These are phyloP conservation scores for Lipomyces yarrowii DNA, from an alignment of 1,139 yeast genomes.

Conservation along the genomic window DNA sequence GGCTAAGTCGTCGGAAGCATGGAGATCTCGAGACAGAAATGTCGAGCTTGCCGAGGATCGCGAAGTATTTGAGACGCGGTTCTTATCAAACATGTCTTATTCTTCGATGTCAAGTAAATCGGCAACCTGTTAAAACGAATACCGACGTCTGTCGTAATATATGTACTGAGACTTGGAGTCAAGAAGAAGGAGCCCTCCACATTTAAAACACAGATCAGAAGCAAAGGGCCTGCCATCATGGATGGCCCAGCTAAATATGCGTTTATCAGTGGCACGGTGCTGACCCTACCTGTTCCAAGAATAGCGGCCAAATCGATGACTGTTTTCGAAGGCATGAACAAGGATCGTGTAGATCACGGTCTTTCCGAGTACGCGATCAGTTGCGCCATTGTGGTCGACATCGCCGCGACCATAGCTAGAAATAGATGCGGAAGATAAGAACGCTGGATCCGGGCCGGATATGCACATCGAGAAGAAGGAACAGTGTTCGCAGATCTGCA, in stretches of 20 bases:
- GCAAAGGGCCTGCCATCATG: neutral
- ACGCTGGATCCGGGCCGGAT: neutral
- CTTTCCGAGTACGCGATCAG: neutral
- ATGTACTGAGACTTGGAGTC: neutral
- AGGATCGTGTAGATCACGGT: neutral
- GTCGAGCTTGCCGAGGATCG: neutral
- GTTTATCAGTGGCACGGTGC: neutral
- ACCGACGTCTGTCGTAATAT: neutral
- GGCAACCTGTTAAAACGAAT: neutral
- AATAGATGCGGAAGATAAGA: neutral
- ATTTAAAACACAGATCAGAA: neutral
- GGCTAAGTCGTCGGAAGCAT: neutral
- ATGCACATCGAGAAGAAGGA: neutral
- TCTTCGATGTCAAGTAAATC: neutral
- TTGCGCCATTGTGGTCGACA: neutral
- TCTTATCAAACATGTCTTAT: neutral
- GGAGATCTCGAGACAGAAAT: neutral
- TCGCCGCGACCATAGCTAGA: neutral
- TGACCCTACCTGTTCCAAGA: neutral
- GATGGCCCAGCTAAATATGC: neutral
- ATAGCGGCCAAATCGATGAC: neutral
- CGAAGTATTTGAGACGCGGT: neutral
- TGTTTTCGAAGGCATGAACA: neutral
- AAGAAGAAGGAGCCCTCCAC: neutral
- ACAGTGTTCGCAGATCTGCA: neutral